A percentile compares a stretch with the other conserved stretches of the same genome.
phyloP scores from a whole-genome alignment of 345 rosid species.

The Boechera stricta region DNA sequence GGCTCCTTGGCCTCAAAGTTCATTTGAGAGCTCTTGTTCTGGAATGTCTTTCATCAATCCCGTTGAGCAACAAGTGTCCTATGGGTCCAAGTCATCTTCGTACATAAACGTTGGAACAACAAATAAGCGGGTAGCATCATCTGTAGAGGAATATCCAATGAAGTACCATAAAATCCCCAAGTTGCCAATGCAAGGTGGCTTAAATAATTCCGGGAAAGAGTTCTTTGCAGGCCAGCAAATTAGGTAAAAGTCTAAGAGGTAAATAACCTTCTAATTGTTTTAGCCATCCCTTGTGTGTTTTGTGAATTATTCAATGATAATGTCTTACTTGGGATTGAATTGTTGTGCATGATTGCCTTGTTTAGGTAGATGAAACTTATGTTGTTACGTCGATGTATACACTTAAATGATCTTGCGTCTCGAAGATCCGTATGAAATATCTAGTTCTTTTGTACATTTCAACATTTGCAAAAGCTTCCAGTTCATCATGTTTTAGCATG shows the following conservation, averaged over 20 bases:
- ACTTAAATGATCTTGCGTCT: neutral
- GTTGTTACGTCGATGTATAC: neutral
- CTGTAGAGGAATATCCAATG: conserved; percentile 30
- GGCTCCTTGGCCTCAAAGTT: conserved; percentile 40
- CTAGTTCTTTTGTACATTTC: neutral
- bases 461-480: neutral
- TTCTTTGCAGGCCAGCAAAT: conserved; percentile 16
- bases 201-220: conserved; percentile 23
- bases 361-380: neutral
- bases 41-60: conserved; percentile 29
- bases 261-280: neutral
- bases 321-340: neutral
- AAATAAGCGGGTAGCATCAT: conserved; percentile 48
- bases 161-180: conserved; percentile 45
- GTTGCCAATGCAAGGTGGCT: conserved; percentile 44
- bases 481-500: neutral
- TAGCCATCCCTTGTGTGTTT: neutral
- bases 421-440: neutral
- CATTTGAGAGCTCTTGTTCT: conserved; percentile 48
- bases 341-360: neutral
- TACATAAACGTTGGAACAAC: conserved; percentile 40
- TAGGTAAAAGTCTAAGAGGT: neutral
- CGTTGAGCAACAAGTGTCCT: conserved; percentile 39
- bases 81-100: conserved; percentile 41
- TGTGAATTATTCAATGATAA: neutral